These are phyloP conservation scores for Xanthoconium purpureum DNA, from an alignment of 768 basidiomycete genomes.

Conservation along the genomic window DNA sequence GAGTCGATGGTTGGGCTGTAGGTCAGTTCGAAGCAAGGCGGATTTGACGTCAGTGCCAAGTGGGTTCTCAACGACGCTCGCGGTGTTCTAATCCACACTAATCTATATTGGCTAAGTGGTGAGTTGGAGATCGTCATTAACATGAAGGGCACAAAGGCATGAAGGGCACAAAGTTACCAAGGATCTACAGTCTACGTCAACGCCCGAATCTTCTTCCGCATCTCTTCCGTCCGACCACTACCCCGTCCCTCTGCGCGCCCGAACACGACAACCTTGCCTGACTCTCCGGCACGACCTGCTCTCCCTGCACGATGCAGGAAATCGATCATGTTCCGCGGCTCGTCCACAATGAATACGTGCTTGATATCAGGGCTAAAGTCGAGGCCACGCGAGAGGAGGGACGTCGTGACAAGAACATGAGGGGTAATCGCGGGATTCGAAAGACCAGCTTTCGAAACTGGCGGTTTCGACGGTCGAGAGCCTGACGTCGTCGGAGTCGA, in stretches of 20 bases:
- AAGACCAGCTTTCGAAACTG: slow-evolving; percentile 8
- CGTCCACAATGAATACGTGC: slow-evolving; percentile 85
- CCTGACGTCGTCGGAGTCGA: neutral
- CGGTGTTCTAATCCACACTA: neutral
- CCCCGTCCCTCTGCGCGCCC: slow-evolving; percentile 68
- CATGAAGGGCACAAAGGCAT: no score
- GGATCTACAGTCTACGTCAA: slow-evolving; percentile 14
- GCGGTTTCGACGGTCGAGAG: neutral
- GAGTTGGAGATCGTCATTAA: neutral
- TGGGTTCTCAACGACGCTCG: no score
- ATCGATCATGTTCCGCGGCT: slow-evolving; percentile 87
- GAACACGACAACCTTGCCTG: slow-evolving; percentile 73
- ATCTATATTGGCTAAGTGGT: neutral
- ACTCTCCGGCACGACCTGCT: slow-evolving; percentile 68
- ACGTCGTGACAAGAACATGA: slow-evolving; percentile 83
- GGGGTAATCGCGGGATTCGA: slow-evolving; percentile 38
- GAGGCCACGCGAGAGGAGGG: slow-evolving; percentile 83
- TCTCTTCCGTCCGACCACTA: slow-evolving; percentile 47
- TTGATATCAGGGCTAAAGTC: slow-evolving; percentile 78
- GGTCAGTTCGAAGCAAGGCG: no score
- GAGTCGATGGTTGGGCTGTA: no score
- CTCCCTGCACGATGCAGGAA: slow-evolving; percentile 91
- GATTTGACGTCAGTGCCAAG: no score
- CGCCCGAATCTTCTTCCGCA: slow-evolving; percentile 49
- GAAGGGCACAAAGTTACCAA: neutral